Conservation (phyloP, 139 green algal species). For the Mesostigma viride region DNA sequence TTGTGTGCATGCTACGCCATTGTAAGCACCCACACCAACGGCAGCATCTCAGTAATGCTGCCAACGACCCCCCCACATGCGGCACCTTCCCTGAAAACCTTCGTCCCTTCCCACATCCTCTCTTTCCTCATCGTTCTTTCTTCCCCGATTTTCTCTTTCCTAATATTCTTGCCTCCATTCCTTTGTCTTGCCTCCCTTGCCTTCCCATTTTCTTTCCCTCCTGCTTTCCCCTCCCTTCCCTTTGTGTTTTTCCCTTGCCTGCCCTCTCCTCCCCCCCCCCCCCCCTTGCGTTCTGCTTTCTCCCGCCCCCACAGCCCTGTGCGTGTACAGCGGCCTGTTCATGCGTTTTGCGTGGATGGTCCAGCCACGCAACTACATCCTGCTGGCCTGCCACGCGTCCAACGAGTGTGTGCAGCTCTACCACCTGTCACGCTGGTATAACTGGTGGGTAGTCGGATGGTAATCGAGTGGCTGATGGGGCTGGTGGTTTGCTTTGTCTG, state of each 20-base stretch:
- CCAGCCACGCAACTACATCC: constrained; percentile 64
- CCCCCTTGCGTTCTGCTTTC: background rate
- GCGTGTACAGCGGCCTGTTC: constrained; percentile 68
- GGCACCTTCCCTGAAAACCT: no score
- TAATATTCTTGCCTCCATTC: background rate
- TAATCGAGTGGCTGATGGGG: no score
- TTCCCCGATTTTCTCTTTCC: background rate
- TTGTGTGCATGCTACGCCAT: no score
- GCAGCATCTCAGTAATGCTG: no score
- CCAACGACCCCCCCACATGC: no score
- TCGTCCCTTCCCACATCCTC: no score
- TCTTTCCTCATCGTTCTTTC: no score
- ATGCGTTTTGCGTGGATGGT: constrained; percentile 78
- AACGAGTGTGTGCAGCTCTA: constrained; percentile 63
- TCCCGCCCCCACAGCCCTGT: constrained; percentile 40
- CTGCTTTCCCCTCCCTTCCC: background rate
- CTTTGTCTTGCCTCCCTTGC: no score
- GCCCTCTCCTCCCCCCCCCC: background rate
- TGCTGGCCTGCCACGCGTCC: constrained; percentile 63
- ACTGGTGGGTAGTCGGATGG: constrained; percentile 9
- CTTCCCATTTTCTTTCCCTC: no score
- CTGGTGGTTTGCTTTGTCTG: no score
- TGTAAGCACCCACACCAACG: no score
- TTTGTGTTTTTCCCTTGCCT: background rate
- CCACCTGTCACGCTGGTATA: constrained; percentile 29